phyloP scores from a whole-genome alignment of 441 rosid genomes.

The Populus hybrid region DNA sequence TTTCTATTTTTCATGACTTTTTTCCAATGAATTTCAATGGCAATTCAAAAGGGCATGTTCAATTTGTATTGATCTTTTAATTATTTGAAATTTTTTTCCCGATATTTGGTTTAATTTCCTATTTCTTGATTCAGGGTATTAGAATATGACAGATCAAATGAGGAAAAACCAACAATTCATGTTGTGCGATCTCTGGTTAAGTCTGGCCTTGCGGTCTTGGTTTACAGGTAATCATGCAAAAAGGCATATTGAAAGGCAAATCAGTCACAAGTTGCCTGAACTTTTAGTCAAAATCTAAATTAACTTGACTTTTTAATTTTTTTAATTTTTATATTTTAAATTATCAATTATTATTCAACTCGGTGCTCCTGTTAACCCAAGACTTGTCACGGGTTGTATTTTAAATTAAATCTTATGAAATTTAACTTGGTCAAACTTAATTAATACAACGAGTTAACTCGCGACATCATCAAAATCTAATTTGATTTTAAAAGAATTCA shows the following conservation, averaged over 20 bases:
- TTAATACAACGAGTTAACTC: rapidly evolving
- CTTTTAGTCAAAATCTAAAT: too few species aligned
- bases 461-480: too few species aligned
- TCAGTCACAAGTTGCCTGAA: too few species aligned
- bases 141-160: background rate
- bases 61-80: too few species aligned
- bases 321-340: too few species aligned
- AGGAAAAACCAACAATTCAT: background rate
- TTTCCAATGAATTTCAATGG: background rate
- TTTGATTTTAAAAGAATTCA: too few species aligned
- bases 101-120: background rate
- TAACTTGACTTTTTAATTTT: too few species aligned
- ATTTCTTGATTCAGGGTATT: background rate
- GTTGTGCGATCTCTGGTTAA: background rate
- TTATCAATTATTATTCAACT: too few species aligned
- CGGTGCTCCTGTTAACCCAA: rapidly evolving
- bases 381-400: too few species aligned
- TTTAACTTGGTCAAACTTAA: too few species aligned
- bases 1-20: background rate
- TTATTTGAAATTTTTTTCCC: background rate
- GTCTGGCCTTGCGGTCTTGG: background rate
- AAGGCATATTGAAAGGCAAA: too few species aligned
- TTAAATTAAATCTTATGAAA: too few species aligned
- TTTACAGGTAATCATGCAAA: background rate
- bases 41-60: background rate